A percentile compares a stretch with the other conserved stretches of the same genome.
Conservation (phyloP, 352 stramenopile species). For the Phytophthora ohioensis region DNA sequence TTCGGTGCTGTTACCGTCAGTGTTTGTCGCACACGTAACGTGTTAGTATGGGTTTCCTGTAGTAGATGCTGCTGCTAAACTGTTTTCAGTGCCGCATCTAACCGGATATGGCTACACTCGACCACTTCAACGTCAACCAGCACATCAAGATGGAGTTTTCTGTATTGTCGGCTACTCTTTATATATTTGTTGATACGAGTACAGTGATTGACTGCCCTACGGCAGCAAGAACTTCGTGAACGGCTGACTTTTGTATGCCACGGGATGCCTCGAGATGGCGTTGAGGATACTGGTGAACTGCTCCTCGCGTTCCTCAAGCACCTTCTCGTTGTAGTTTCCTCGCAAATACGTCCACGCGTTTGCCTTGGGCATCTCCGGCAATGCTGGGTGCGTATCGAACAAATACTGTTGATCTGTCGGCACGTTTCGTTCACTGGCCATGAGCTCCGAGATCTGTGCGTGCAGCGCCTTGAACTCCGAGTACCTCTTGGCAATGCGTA, state of each 20-base stretch:
- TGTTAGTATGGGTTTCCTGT: constrained; percentile 9
- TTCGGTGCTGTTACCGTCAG: neutral
- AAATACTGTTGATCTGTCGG: constrained; percentile 43
- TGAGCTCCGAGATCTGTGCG: constrained; percentile 53
- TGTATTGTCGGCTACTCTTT: neutral
- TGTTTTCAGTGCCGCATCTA: neutral
- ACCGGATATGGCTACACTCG: constrained; percentile 14
- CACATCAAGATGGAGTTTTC: neutral
- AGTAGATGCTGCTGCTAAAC: constrained; percentile 16
- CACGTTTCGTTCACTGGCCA: constrained; percentile 62
- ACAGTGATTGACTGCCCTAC: neutral
- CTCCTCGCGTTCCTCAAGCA: constrained; percentile 61
- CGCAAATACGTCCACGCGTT: constrained; percentile 48
- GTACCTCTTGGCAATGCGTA: constrained; percentile 67
- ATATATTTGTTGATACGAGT: constrained; percentile 17
- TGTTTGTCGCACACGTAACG: constrained; percentile 8
- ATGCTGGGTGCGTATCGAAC: constrained; percentile 62
- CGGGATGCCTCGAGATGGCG: constrained; percentile 61
- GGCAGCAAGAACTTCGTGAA: constrained; percentile 58
- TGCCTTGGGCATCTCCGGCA: constrained; percentile 60
- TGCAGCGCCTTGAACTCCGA: constrained; percentile 80
- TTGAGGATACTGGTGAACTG: constrained; percentile 74
- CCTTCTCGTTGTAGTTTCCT: constrained; percentile 46
- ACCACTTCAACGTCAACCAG: constrained; percentile 18
- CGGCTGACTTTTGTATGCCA: constrained; percentile 46